Percentiles rank a stretch among this genome's conserved stretches.
Evolutionary conservation across 2,329 filamentous ascomycete species (phyloP).

Genomic region (Pyrenochaeta sp.): DNA sequence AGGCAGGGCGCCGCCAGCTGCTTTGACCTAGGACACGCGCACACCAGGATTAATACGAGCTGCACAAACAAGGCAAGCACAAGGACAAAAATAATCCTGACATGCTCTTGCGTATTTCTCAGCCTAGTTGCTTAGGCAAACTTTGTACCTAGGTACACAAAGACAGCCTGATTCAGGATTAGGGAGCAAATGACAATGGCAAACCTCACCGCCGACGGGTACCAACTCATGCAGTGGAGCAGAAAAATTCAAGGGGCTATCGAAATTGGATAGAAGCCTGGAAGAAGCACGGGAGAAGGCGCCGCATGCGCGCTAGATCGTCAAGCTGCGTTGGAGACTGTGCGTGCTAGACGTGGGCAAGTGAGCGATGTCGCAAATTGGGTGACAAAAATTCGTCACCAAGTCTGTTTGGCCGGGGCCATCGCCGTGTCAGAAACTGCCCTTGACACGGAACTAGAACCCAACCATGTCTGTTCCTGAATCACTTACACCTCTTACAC

Average conservation of each 20-base stretch:
- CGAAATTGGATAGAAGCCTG: conserved; percentile 47
- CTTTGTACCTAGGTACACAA: conserved; percentile 10
- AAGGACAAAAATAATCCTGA: conserved; percentile 45
- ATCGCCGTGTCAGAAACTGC: conserved; percentile 39
- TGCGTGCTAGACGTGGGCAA: conserved; percentile 23
- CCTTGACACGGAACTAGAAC: conserved; percentile 33
- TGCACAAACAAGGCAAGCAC: conserved; percentile 33
- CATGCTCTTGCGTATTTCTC: conserved; percentile 27
- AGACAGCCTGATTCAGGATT: conserved; percentile 17
- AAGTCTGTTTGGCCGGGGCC: conserved; percentile 24
- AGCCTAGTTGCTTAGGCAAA: conserved; percentile 27
- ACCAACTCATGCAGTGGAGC: conserved; percentile 30
- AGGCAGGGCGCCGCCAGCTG: conserved; percentile 10
- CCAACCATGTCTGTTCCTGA: conserved; percentile 45
- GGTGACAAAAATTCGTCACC: conserved; percentile 31
- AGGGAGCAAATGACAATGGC: conserved; percentile 25
- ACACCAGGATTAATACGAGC: conserved; percentile 40
- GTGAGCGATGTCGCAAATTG: conserved; percentile 39
- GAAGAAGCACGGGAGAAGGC: conserved; percentile 52
- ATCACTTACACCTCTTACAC: conserved; percentile 33
- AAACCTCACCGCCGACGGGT: conserved; percentile 39
- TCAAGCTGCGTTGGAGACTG: conserved; percentile 25
- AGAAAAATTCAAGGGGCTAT: conserved; percentile 32
- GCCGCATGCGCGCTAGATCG: conserved; percentile 38
- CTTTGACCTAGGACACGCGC: conserved; percentile 26